A percentile compares a stretch with the other conserved stretches of the same genome.
Conservation (phyloP, 371 early-diverging fungal genomes). For the Mucor mucedo region DNA sequence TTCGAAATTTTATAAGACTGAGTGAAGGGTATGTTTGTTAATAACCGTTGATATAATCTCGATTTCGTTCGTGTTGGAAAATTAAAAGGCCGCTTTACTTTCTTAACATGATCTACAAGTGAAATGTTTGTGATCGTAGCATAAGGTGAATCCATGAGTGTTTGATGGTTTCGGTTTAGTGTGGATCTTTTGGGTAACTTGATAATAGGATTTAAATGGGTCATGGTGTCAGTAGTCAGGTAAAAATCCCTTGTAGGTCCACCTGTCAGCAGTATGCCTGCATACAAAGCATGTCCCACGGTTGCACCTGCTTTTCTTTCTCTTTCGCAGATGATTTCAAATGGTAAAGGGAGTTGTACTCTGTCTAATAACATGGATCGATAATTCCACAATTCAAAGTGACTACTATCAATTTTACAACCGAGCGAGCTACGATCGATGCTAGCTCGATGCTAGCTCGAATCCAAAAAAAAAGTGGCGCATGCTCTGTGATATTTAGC, state of each 20-base stretch:
- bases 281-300: slow-evolving; percentile 11
- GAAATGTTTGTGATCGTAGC: not conserved
- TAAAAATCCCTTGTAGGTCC: slow-evolving; percentile 46
- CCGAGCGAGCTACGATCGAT: no score
- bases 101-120: not conserved
- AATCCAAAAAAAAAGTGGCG: no score
- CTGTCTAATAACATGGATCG: slow-evolving; percentile 36
- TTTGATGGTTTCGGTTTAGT: slow-evolving; percentile 11
- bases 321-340: slow-evolving; percentile 44
- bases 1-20: slow-evolving; percentile 14
- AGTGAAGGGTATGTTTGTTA: slow-evolving; percentile 32
- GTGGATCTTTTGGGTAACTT: not conserved
- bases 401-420: no score
- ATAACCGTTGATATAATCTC: slow-evolving; percentile 34
- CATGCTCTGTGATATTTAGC: no score
- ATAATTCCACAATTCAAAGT: slow-evolving; percentile 36
- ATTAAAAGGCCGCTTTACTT: not conserved
- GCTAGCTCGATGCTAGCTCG: no score
- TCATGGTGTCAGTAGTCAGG: slow-evolving; percentile 1
- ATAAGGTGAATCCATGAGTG: slow-evolving; percentile 22
- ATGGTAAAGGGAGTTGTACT: slow-evolving; percentile 39
- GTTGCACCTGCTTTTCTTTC: slow-evolving; percentile 41
- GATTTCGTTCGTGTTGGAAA: slow-evolving; percentile 21
- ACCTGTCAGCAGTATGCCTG: slow-evolving; percentile 17
- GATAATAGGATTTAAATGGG: slow-evolving; percentile 15